phyloP scores from a whole-genome alignment of 31 red algal species.

The Porphyra umbilicalis region DNA sequence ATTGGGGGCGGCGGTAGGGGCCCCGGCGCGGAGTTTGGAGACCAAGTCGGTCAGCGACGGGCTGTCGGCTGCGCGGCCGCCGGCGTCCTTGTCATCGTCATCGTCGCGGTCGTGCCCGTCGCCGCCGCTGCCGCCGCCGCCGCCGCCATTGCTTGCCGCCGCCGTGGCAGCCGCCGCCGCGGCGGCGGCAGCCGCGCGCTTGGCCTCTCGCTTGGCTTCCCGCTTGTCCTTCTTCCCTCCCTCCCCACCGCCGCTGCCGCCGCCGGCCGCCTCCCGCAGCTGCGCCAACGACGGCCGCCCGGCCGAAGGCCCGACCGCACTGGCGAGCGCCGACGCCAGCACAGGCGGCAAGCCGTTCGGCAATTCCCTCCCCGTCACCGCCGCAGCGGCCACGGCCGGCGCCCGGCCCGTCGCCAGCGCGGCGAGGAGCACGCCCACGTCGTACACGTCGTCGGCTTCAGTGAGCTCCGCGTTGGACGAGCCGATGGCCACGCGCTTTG shows the following conservation, averaged over 20 bases:
- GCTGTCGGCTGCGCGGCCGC: background rate
- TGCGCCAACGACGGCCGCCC: constrained; percentile 4
- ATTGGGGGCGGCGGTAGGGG: background rate
- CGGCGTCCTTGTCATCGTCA: too few species aligned
- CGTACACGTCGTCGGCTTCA: constrained; percentile 38
- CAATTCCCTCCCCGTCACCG: constrained; percentile 8
- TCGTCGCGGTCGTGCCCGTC: too few species aligned
- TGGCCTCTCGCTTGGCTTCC: background rate
- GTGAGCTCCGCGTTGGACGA: constrained; percentile 23
- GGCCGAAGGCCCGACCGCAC: constrained; percentile 10
- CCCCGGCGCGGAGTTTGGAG: background rate
- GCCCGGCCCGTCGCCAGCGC: constrained; percentile 18
- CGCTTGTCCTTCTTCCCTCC: background rate
- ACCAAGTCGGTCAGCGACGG: background rate
- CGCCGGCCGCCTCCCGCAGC: constrained; percentile 15
- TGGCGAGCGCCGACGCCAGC: constrained; percentile 15
- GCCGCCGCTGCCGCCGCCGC: background rate
- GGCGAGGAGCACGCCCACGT: constrained; percentile 42
- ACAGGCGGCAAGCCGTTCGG: constrained; percentile 12
- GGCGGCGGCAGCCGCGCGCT: background rate
- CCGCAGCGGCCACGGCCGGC: constrained; percentile 10
- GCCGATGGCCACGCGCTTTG: constrained; percentile 26
- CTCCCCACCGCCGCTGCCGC: constrained; percentile 12
- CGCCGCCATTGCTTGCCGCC: background rate
- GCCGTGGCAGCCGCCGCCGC: background rate